Evolutionary conservation across 371 early-diverging fungal species (phyloP), one percentile per base, ranked within the genome.

Genomic region (Lichtheimia hyalospora): DNA sequence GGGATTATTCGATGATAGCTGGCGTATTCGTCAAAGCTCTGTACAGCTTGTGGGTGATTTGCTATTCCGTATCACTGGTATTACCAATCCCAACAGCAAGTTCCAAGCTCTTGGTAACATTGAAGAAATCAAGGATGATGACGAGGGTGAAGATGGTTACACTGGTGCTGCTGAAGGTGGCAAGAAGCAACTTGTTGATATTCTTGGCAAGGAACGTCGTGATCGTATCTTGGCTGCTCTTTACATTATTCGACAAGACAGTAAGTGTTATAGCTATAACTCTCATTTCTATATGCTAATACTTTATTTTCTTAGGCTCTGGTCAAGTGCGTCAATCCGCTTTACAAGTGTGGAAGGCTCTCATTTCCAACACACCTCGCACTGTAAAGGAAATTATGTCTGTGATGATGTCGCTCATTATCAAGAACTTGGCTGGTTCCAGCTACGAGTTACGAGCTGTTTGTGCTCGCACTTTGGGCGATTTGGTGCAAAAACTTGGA

Each of bases 41-140:
- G 88, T 96, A 2, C 96, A 97, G 75, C 84, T 98, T 51, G 86
- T 98, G 64, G 98, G 98, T 41, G 98, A 98, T 71, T 73, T 98
- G 42, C 73, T 98, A 40, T 94, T 90, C 84, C 86, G 92, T 52
- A 90, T 98, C 59, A 92, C 95, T 2, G 97, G 97, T 44, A 84
- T 90, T 44, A 83, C 83, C 60, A 85, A 83, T 61, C 90, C 85
- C 63, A 74, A 77, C 48, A 69, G 44, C 16, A 58, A 70, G 18
- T 64, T 60, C 39, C 63, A 74, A 60, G 74, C 74, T 7, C 64
- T 74, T 18, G 80, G 76, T 54, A 75, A 82, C 48, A 61, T 70
- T 28, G 75, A 68, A 16, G 73, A 73, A 25, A 55, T 74, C 52
- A 52, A 67, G 13, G 80, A 65, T n/a, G 86, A 77, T 14, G 86